A percentile compares a stretch with the other conserved stretches of the same genome.
phyloP scores from a whole-genome alignment of 2,329 filamentous ascomycete genomes.

The Aspergillus viridinutans region DNA sequence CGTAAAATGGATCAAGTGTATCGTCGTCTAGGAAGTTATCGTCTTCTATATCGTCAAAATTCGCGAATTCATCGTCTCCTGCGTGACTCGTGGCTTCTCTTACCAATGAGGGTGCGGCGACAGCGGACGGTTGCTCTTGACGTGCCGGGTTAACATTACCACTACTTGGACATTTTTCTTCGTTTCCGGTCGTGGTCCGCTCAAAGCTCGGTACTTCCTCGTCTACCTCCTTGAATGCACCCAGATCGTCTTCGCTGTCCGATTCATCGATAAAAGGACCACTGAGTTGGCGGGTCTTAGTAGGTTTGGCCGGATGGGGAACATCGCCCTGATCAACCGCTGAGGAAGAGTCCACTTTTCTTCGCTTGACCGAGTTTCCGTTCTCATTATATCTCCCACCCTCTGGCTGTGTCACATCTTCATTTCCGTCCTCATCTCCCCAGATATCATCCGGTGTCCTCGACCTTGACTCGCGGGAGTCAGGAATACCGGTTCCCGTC shows the following conservation, averaged over 20 bases:
- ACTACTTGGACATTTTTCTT: not conserved
- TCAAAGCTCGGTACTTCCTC: slow-evolving; percentile 3
- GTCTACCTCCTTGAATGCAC: slow-evolving; percentile 20
- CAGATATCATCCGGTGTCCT: slow-evolving; percentile 33
- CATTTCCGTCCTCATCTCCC: slow-evolving; percentile 25
- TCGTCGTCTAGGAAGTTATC: slow-evolving; percentile 59
- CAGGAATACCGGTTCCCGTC: not conserved
- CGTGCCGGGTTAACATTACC: slow-evolving; percentile 8
- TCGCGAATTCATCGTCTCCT: slow-evolving; percentile 47
- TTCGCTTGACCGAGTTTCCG: slow-evolving; percentile 28
- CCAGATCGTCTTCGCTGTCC: slow-evolving; percentile 51
- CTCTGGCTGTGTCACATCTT: slow-evolving; percentile 5
- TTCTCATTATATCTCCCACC: slow-evolving; percentile 31
- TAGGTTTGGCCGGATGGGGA: not conserved
- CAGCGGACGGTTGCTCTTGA: slow-evolving; percentile 16
- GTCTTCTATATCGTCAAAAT: slow-evolving; percentile 59
- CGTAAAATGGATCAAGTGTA: slow-evolving; percentile 59
- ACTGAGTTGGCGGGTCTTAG: slow-evolving; percentile 16
- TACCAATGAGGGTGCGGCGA: slow-evolving; percentile 41
- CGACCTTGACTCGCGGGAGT: slow-evolving; percentile 14
- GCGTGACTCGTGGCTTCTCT: slow-evolving; percentile 47
- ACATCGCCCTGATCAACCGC: not conserved
- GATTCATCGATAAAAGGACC: slow-evolving; percentile 44
- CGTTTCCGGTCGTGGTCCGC: not conserved
- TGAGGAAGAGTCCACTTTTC: slow-evolving; percentile 23